A percentile compares a stretch with the other conserved stretches of the same genome.
Conservation (phyloP, 2,329 filamentous ascomycete species). For the Colletotrichum cordylinicola region DNA sequence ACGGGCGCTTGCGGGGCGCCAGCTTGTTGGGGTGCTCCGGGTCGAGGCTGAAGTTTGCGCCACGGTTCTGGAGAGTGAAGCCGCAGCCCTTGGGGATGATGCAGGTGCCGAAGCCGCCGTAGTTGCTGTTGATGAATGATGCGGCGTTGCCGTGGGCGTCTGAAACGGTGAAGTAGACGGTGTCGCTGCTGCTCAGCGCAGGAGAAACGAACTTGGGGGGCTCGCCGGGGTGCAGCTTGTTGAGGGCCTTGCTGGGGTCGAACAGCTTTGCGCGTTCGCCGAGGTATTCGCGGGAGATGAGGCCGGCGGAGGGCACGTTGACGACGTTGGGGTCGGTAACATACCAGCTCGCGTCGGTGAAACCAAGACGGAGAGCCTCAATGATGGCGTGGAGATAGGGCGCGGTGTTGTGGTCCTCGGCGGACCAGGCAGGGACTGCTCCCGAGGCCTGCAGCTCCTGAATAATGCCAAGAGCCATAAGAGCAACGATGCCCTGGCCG, state of each 20-base stretch:
- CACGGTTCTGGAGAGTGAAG: slow-evolving; percentile 94
- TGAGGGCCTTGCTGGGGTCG: slow-evolving; percentile 63
- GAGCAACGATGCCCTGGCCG: slow-evolving; percentile 91
- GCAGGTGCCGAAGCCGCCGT: slow-evolving; percentile 83
- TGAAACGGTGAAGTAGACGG: slow-evolving; percentile 89
- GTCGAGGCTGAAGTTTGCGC: slow-evolving; percentile 80
- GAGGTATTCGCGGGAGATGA: slow-evolving; percentile 79
- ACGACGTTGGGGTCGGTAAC: slow-evolving; percentile 81
- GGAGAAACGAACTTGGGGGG: slow-evolving; percentile 60
- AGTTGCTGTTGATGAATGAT: slow-evolving; percentile 97
- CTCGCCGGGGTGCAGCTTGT: slow-evolving; percentile 68
- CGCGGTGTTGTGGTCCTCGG: slow-evolving; percentile 80
- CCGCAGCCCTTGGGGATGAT: slow-evolving; percentile 88
- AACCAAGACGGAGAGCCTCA: slow-evolving; percentile 86
- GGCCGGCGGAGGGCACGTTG: slow-evolving; percentile 70
- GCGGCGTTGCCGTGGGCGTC: slow-evolving; percentile 87
- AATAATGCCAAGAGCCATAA: slow-evolving; percentile 93
- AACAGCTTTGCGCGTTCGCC: slow-evolving; percentile 70
- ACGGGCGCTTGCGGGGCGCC: slow-evolving; percentile 84
- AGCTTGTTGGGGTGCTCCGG: slow-evolving; percentile 79
- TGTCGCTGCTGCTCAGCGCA: slow-evolving; percentile 86
- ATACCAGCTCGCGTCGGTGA: slow-evolving; percentile 90
- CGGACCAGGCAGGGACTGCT: slow-evolving; percentile 73
- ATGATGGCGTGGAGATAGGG: slow-evolving; percentile 86
- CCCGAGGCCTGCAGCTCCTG: slow-evolving; percentile 81